These are phyloP conservation scores for Protostelium mycophagum DNA, from an alignment of 78 protist species.

Conservation along the genomic window DNA sequence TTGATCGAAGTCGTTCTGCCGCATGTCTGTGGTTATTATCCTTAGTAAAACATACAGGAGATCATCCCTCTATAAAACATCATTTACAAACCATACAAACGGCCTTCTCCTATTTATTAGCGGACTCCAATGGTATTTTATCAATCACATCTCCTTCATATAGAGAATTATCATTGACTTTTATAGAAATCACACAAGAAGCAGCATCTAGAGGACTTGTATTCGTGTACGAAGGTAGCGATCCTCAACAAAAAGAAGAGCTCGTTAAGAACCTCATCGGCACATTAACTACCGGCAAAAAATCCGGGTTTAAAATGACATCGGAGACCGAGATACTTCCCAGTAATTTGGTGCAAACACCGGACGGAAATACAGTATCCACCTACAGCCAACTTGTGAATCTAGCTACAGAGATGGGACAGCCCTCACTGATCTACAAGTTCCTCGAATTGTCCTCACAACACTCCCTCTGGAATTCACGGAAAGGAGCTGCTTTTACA, in stretches of 20 bases:
- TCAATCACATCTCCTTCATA: neutral
- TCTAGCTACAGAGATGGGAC: conserved; percentile 60
- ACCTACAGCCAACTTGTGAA: conserved; percentile 25
- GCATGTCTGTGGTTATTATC: neutral
- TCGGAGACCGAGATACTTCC: neutral
- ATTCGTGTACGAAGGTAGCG: conserved; percentile 13
- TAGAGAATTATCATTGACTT: neutral
- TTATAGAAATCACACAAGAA: conserved; percentile 19
- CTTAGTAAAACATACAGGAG: neutral
- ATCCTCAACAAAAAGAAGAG: neutral
- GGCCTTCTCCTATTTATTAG: neutral
- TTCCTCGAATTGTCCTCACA: conserved; percentile 63
- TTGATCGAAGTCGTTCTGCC: neutral
- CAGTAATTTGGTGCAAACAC: conserved; percentile 11
- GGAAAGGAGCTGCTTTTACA: conserved; percentile 74
- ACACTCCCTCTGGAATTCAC: conserved; percentile 68
- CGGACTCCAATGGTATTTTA: neutral
- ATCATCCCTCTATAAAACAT: neutral
- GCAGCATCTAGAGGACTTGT: conserved; percentile 17
- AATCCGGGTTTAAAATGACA: neutral
- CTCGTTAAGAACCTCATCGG: neutral
- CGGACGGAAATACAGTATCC: conserved; percentile 24
- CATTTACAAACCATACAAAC: neutral
- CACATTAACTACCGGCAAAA: conserved; percentile 2
- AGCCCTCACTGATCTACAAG: conserved; percentile 74